Evolutionary conservation across 2,329 filamentous ascomycete species (phyloP).

Genomic region (Beauveria brongniartii): DNA sequence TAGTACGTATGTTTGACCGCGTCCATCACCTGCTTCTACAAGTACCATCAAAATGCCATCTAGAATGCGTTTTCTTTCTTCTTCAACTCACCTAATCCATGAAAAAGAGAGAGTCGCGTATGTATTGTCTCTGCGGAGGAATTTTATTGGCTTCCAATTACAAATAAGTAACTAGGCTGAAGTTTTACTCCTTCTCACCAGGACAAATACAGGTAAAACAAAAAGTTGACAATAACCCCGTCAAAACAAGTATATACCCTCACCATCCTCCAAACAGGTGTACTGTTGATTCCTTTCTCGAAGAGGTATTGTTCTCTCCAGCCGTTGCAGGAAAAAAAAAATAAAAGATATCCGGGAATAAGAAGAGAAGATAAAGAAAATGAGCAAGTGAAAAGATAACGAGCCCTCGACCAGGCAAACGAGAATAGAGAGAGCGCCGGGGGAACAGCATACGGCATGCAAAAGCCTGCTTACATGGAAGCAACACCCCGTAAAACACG

Average conservation of each 20-base stretch:
- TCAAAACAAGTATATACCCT: neutral
- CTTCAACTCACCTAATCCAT: neutral
- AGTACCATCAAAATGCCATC: too few relatives aligned
- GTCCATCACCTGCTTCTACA: too few relatives aligned
- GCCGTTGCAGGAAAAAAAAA: neutral
- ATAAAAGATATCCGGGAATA: neutral
- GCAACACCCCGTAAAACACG: constrained; percentile 40
- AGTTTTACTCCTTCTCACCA: neutral
- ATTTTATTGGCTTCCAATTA: constrained; percentile 3
- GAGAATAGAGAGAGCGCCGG: neutral
- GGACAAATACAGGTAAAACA: neutral
- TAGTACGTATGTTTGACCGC: too few relatives aligned
- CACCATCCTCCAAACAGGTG: neutral
- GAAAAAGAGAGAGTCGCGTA: neutral
- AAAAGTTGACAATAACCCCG: neutral
- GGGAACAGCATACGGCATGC: neutral
- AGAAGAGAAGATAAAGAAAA: neutral
- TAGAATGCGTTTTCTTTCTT: neutral
- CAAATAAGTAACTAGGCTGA: neutral
- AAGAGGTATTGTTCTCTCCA: neutral
- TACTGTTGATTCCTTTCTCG: constrained; percentile 1
- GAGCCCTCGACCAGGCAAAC: neutral
- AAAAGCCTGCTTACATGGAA: constrained; percentile 15
- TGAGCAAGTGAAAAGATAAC: neutral
- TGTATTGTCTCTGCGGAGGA: neutral